Conservation (phyloP, 306 rosid species). For the apple (Malus domestica) region DNA sequence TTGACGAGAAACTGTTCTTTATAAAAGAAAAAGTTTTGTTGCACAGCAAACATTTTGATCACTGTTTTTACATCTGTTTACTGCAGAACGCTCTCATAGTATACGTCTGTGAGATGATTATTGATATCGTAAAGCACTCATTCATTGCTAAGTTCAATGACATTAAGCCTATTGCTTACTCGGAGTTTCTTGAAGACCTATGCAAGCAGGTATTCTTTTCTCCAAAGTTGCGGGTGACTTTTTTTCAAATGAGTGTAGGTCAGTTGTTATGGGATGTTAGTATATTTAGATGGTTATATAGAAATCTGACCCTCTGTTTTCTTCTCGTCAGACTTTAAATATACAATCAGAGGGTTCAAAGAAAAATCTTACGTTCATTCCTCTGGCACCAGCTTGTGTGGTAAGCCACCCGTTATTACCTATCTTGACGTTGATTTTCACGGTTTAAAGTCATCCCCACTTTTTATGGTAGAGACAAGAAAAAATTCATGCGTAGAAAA, state of each 20-base stretch:
- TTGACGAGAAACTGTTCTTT: not conserved
- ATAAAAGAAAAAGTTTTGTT: constrained; percentile 11
- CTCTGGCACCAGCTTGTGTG: constrained; percentile 97
- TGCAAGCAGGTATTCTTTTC: constrained; percentile 73
- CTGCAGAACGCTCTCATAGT: constrained; percentile 76
- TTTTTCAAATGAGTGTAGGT: not conserved
- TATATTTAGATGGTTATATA: not conserved
- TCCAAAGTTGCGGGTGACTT: not conserved
- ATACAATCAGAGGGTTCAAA: constrained; percentile 53
- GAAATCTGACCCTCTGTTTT: constrained; percentile 24
- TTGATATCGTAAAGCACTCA: constrained; percentile 92
- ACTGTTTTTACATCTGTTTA: constrained; percentile 21
- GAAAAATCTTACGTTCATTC: constrained; percentile 85
- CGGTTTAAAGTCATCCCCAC: not conserved
- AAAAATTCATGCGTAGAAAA: not conserved
- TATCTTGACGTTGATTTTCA: not conserved
- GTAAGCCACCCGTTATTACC: constrained; percentile 36
- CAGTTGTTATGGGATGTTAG: not conserved
- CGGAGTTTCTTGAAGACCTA: constrained; percentile 94
- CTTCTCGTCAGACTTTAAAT: constrained; percentile 55
- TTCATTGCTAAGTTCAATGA: constrained; percentile 92
- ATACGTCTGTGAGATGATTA: constrained; percentile 71
- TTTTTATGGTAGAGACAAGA: not conserved
- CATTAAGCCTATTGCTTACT: constrained; percentile 76
- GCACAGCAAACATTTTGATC: not conserved